Conservation (phyloP, 2,329 filamentous ascomycete species). For the Coniochaeta prunicola region DNA sequence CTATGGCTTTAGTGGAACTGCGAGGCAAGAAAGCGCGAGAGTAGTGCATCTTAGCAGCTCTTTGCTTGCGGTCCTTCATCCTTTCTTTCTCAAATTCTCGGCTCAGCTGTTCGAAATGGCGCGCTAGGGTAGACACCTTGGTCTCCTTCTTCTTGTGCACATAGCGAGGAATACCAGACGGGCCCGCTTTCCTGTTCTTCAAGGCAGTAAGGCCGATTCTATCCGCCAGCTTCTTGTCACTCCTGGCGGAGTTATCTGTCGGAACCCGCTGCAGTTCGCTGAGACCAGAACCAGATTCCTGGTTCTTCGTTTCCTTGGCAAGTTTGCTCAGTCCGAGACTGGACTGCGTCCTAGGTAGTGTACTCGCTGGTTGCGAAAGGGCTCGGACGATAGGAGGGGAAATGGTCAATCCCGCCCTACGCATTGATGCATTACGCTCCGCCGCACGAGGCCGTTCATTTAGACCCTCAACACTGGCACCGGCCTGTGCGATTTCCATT, state of each 20-base stretch:
- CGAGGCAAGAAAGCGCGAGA: constrained; percentile 77
- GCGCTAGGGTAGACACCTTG: constrained; percentile 84
- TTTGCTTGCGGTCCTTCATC: constrained; percentile 73
- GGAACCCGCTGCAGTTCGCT: constrained; percentile 23
- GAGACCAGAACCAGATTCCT: constrained; percentile 17
- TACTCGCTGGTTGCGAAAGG: constrained; percentile 42
- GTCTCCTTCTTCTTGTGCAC: constrained; percentile 67
- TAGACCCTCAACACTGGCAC: neutral
- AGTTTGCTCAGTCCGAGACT: constrained; percentile 29
- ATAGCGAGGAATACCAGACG: constrained; percentile 85
- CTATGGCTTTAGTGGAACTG: constrained; percentile 88
- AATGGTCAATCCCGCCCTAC: constrained; percentile 35
- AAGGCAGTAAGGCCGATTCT: constrained; percentile 59
- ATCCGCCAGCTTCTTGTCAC: constrained; percentile 72
- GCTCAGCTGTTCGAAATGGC: constrained; percentile 94
- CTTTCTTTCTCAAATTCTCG: constrained; percentile 95
- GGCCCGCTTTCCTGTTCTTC: constrained; percentile 50
- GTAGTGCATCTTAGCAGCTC: constrained; percentile 65
- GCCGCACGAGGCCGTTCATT: constrained; percentile 8
- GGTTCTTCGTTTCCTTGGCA: constrained; percentile 24
- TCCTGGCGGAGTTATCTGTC: constrained; percentile 35
- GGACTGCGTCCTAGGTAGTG: constrained; percentile 38
- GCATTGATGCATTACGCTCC: constrained; percentile 19
- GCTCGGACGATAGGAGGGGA: constrained; percentile 48
- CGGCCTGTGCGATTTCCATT: neutral